Base-by-base conservation (phyloP, 345 rosid species). In the Erucastrum elatum region DNA sequence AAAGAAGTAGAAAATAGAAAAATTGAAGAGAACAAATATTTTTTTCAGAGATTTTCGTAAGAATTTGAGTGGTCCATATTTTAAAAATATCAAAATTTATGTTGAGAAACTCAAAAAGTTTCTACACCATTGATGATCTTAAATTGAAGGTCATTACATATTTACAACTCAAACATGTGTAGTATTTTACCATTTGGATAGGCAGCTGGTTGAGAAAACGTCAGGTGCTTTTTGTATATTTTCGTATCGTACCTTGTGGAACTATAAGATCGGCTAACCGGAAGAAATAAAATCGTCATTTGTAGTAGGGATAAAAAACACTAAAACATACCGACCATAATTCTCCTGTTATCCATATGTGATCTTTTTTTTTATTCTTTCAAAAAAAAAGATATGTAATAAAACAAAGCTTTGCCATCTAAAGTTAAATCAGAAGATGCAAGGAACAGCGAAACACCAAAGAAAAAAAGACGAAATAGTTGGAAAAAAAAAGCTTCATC, bases 401-500 rank as follows among this genome's bases (percentile, higher is more conserved):
- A 41, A 41, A 41, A 41, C 49, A 41, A 41, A 41, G 12, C 13
- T 41, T 10, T 41, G 10, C 49, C 31, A 27, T 25, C 13, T 26
- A 27, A 60, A 60, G 16, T 34, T n/a, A 60, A 4, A 29, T 11
- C 8, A 60, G 64, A 11, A 60, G 64, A 27, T 60, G 46, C 31
- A 11, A 9, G 29, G 46, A 69, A 53, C 33, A 5, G 31, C 34
- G 49, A 56, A 55, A 33, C 30, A 70, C 31, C 31, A 34, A 68
- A 70, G 11, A 62, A 62, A 59, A 31, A 29, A 66, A 58, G 33
- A 68, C 31, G 35, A 76, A 15, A 44, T 30, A 29, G 7, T 25
- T 44, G 53, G 44, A 76, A 58, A 67, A 17, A 17, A 21, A 8
- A 51, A 70, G 71, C 7, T 64, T 63, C 75, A 77, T 63, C 75